Evolutionary conservation across 2,329 filamentous ascomycete genomes (phyloP).

Genomic region (Sclerotinia spermophila): DNA sequence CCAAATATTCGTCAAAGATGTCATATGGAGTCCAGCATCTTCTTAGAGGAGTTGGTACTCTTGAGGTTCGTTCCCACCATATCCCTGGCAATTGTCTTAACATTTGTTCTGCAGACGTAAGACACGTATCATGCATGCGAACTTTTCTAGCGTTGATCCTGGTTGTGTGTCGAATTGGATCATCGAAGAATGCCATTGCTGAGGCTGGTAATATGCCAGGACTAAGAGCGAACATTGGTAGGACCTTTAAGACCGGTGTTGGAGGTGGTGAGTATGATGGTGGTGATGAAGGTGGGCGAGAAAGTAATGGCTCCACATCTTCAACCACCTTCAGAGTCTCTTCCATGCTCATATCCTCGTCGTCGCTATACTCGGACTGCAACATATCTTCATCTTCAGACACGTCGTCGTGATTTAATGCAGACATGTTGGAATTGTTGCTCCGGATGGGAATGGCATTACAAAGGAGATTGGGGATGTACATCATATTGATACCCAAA

Average conservation of each 20-base stretch:
- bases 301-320: neutral
- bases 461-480: neutral
- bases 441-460: neutral
- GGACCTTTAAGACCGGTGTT: neutral
- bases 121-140: neutral
- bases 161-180: neutral
- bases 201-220: neutral
- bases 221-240: neutral
- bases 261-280: slow-evolving; percentile 1
- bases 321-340: neutral
- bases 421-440: neutral
- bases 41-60: neutral
- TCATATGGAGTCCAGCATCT: slow-evolving; percentile 13
- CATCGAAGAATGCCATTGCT: neutral
- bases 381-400: neutral
- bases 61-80: neutral
- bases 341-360: neutral
- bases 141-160: slow-evolving; percentile 7
- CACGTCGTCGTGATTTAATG: no score
- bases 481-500: neutral
- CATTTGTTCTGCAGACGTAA: neutral
- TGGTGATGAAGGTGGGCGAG: neutral
- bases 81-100: neutral
- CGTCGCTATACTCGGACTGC: neutral
- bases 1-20: neutral